Evolutionary conservation across 139 green algal species (phyloP), one percentile per base, ranked within the genome.

Genomic region (Desmodesmus armatus): DNA sequence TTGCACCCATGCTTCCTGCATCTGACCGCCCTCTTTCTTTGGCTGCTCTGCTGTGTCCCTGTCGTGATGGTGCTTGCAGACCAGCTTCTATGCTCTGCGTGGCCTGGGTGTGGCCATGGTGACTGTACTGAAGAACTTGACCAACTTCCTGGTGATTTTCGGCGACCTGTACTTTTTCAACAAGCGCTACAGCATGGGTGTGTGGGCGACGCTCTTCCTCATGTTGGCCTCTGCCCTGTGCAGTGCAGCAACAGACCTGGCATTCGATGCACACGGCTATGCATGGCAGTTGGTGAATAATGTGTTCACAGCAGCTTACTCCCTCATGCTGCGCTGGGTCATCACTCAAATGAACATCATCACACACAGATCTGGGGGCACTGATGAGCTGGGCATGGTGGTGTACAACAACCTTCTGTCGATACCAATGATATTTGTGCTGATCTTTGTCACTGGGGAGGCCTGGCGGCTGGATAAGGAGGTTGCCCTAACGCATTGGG

Each of bases 111-210:
- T 98, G 0, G 87, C 90, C 55, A 93, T 90, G 90, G 90, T 95
- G 3, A 97, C 96, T 2, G 93, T 98, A 37, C 90, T 98, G 4
- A 98, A 98, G 78, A 98, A 98, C 86, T 83, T 96, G 19, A 97
- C 96, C 47, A 98, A 97, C 87, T 73, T 97, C 19, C 87, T 98
- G 62, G 90, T 89, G 6, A 95, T 98, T n/a, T 39, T 37, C 21
- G 95, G 94, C 0, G 95, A 98, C 82, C 92, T 92, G 65, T 81
- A 90, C 2, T 84, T 98, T 29, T 97, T 96, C 78, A 88, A 88
- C 6, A 89, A 92, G 44, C 89, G 77, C 2, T 96, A 96, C 85
- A 79, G 72, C 19, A 35, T 78, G 6, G 80, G 77, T 25, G 93
- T 98, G 0, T 97, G 94, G 94, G 47, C 78, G 0, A 93, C 89